A percentile compares a stretch with the other conserved stretches of the same genome.
Evolutionary conservation across 805 yeast genomes (phyloP).

Genomic region (Priceomyces haplophilus): DNA sequence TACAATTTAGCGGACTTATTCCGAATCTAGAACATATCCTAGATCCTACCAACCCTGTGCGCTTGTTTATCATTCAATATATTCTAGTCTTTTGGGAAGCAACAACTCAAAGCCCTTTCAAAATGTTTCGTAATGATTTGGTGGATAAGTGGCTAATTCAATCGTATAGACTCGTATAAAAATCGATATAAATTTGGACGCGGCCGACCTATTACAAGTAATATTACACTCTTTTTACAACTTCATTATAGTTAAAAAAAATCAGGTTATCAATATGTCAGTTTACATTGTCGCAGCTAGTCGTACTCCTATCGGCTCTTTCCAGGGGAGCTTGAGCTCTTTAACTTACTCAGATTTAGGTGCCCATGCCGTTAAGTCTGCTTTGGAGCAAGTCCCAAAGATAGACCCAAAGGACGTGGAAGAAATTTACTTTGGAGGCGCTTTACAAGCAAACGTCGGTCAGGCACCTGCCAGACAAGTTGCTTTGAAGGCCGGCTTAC

Average conservation of each 20-base stretch:
- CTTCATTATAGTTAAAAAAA: background rate
- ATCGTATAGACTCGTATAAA: slow-evolving; percentile 3
- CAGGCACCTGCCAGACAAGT: slow-evolving; percentile 99
- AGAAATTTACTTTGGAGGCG: slow-evolving; percentile 91
- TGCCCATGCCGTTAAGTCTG: slow-evolving; percentile 86
- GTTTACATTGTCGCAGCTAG: slow-evolving; percentile 90
- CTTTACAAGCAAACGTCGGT: slow-evolving; percentile 87
- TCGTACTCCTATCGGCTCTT: slow-evolving; percentile 95
- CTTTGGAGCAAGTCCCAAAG: slow-evolving; percentile 77
- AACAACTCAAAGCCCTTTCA: background rate
- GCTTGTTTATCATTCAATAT: background rate
- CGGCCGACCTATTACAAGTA: background rate
- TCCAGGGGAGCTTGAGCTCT: slow-evolving; percentile 79
- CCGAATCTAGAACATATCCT: background rate
- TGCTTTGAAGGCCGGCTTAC: slow-evolving; percentile 84
- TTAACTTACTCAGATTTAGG: slow-evolving; percentile 84
- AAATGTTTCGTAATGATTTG: background rate
- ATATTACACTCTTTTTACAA: slow-evolving; percentile 1
- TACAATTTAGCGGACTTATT: background rate
- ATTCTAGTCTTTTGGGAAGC: background rate
- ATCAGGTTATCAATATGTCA: slow-evolving; percentile 2
- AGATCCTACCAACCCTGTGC: background rate
- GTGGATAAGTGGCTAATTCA: background rate
- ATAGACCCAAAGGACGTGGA: slow-evolving; percentile 76
- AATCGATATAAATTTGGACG: background rate